These are phyloP conservation scores for Camelina hispida DNA, from an alignment of 345 rosid genomes.

Conservation along the genomic window DNA sequence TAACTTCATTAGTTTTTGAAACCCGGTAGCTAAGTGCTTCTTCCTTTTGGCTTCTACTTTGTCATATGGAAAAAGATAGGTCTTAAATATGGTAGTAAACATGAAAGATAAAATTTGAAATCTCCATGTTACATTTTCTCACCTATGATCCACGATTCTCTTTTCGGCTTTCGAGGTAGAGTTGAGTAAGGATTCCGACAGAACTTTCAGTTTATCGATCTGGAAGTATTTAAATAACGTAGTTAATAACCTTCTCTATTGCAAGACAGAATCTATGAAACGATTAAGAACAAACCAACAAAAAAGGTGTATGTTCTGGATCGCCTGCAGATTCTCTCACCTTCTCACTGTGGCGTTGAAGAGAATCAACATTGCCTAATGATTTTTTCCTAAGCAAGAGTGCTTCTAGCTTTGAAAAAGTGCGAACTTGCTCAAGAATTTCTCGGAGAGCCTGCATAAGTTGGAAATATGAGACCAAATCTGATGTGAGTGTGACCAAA, in stretches of 20 bases:
- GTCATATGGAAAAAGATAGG: conserved; percentile 8
- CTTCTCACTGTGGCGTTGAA: conserved; percentile 66
- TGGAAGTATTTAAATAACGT: conserved; percentile 40
- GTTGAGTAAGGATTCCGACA: conserved; percentile 78
- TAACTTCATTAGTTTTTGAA: conserved; percentile 75
- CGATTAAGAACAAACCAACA: not conserved
- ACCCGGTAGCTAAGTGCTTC: conserved; percentile 79
- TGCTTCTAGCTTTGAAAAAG: conserved; percentile 65
- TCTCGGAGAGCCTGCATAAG: conserved; percentile 65
- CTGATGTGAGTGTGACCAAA: conserved; percentile 17
- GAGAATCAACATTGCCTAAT: conserved; percentile 66
- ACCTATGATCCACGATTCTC: conserved; percentile 87
- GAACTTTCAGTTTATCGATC: conserved; percentile 82
- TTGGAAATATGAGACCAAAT: conserved; percentile 14
- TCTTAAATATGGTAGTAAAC: conserved; percentile 6
- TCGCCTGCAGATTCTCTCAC: conserved; percentile 45
- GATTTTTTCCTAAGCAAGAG: conserved; percentile 76
- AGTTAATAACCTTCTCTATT: not conserved
- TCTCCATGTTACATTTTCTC: conserved; percentile 17
- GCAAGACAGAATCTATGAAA: conserved; percentile 10
- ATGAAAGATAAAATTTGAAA: not conserved
- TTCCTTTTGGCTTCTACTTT: conserved; percentile 77
- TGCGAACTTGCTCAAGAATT: conserved; percentile 60
- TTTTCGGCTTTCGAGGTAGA: conserved; percentile 78
- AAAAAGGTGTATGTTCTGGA: conserved; percentile 13